A percentile compares a stretch with the other conserved stretches of the same genome.
phyloP scores from a whole-genome alignment of 805 yeast species.

The Sporopachydermia lactativora region DNA sequence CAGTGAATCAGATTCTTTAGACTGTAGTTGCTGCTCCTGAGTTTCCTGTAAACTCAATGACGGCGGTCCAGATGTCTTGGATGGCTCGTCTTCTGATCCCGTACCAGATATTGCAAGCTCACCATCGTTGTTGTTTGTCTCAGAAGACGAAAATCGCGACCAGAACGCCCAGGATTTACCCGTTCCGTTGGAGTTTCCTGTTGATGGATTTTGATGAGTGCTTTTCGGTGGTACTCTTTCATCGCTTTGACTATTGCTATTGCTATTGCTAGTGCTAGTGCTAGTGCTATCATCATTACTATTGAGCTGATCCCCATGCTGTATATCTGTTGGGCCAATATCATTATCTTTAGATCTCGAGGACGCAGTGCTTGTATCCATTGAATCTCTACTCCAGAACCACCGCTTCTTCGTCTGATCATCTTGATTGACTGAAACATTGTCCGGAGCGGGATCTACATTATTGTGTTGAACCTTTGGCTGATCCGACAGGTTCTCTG shows the following conservation, averaged over 20 bases:
- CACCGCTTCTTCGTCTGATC: background rate
- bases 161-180: constrained; percentile 21
- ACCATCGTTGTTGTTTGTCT: constrained; percentile 7
- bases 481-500: too few species aligned
- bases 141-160: constrained; percentile 9
- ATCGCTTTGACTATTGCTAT: too few species aligned
- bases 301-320: too few species aligned
- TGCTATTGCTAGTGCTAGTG: background rate
- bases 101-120: constrained; percentile 21
- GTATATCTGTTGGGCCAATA: too few species aligned
- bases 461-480: too few species aligned
- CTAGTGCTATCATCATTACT: background rate
- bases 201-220: too few species aligned
- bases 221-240: too few species aligned
- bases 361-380: background rate
- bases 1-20: constrained; percentile 5
- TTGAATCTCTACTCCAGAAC: background rate
- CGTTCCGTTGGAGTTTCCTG: background rate
- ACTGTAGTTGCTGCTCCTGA: background rate
- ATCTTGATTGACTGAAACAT: background rate
- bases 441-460: background rate
- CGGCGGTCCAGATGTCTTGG: constrained; percentile 10
- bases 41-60: constrained; percentile 3
- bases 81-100: constrained; percentile 15
- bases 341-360: background rate